Base-by-base conservation (phyloP, 1,284 basidiomycete species). In the Volvariella volvacea region DNA sequence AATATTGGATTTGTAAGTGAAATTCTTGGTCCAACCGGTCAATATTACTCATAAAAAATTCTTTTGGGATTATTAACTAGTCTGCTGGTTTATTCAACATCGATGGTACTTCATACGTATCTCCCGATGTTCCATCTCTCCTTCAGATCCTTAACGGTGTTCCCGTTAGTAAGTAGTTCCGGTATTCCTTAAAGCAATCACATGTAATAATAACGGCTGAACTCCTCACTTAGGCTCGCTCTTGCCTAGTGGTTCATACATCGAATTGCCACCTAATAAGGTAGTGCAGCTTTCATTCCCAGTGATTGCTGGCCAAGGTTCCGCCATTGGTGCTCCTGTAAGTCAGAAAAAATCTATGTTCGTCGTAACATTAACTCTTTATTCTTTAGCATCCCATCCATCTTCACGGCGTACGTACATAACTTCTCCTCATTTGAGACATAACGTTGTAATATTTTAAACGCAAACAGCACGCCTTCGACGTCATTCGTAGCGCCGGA, bases 401-500 rank as follows among this genome's bases (percentile, higher is more conserved):
- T 51, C 46, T 69, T n/a, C 67, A 69, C 30, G 67, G 67, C 4
- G 66, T 68, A 50, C 22, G 65, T 58, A 16, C 2, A 17, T 7
- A 10, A n/a, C 6, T 7, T 20, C n/a, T 8, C 10, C 14, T 0
- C n/a, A n/a, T n/a, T n/a, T n/a, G n/a, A n/a, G n/a, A n/a, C n/a
- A 6, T 6, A 6, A 6, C 6, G 6, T 28, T 28, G 6, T n/a
- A n/a, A n/a, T n/a, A n/a, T n/a, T n/a, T n/a, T n/a, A n/a, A n/a
- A n/a, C n/a, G 42, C n/a, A n/a, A n/a, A n/a, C n/a, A 71, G 66
- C 71, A 73, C 42, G 39, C 58, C 1, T 73, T 73, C 49, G 60
- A 55, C 12, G 64, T 73, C 6, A 52, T 71, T 20, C 65, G 68
- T 46, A 68, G 58, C 41, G 64, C 65, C 1, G 63, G 60, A 21